Percentiles rank a stretch among this genome's conserved stretches.
Conservation (phyloP, 1,284 basidiomycete species). For the Trametes versicolor region DNA sequence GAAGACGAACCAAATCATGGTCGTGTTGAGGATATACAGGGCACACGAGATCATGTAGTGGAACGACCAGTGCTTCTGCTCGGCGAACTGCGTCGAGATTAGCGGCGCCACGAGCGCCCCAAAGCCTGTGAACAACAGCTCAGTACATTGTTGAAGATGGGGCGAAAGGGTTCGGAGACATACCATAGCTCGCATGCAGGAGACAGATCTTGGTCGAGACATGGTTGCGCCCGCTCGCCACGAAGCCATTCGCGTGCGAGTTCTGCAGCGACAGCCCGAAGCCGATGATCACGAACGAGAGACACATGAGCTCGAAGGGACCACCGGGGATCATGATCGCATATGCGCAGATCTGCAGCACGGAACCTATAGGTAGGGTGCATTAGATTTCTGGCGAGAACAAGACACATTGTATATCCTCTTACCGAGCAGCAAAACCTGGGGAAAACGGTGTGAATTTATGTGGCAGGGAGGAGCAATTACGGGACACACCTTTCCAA, state of each 20-base stretch:
- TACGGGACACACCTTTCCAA: conserved; percentile 60
- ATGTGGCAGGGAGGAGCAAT: neutral
- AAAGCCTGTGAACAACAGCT: conserved; percentile 51
- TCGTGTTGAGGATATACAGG: conserved; percentile 57
- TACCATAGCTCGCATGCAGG: conserved; percentile 64
- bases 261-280: conserved; percentile 62
- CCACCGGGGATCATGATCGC: conserved; percentile 59
- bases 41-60: conserved; percentile 70
- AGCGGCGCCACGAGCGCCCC: conserved; percentile 70
- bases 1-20: conserved; percentile 60
- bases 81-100: conserved; percentile 68
- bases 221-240: conserved; percentile 54
- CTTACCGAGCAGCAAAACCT: conserved; percentile 52
- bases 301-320: conserved; percentile 74
- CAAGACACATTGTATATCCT: neutral
- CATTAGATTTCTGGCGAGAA: neutral
- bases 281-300: conserved; percentile 69
- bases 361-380: conserved; percentile 43
- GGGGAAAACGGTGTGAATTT: neutral
- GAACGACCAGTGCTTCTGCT: conserved; percentile 62
- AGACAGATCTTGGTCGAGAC: conserved; percentile 61
- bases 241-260: conserved; percentile 66
- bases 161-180: conserved; percentile 6
- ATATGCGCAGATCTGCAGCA: conserved; percentile 59
- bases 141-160: neutral